Percentiles rank a stretch among this genome's conserved stretches.
These are phyloP conservation scores for Parasitella parasitica DNA, from an alignment of 371 early-diverging fungal species.

Conservation along the genomic window DNA sequence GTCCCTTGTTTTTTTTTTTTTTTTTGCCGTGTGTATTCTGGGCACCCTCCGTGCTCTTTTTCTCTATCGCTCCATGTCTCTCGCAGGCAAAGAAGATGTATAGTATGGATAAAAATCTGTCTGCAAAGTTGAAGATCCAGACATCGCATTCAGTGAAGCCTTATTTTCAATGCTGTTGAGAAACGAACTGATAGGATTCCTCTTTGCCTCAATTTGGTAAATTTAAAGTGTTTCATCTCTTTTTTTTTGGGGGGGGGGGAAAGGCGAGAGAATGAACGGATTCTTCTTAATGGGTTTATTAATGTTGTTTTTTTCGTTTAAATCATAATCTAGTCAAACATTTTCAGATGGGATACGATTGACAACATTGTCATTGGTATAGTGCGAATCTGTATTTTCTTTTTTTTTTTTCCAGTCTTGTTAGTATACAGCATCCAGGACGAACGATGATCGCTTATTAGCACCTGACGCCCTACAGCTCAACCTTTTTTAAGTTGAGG, in stretches of 20 bases:
- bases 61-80: too few species aligned
- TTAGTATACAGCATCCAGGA: neutral
- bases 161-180: constrained; percentile 12
- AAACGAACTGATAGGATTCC: constrained; percentile 25
- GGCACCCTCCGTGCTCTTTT: neutral
- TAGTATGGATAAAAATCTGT: too few species aligned
- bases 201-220: constrained; percentile 11
- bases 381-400: neutral
- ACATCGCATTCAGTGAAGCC: neutral
- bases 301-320: too few species aligned
- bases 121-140: too few species aligned
- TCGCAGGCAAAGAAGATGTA: too few species aligned
- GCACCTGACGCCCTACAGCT: neutral
- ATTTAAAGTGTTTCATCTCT: constrained; percentile 23
- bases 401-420: neutral
- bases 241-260: neutral
- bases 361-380: neutral
- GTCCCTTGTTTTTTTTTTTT: too few species aligned
- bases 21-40: neutral
- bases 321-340: too few species aligned
- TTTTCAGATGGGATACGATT: neutral
- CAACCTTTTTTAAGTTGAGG: constrained; percentile 1
- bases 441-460: neutral
- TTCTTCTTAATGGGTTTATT: too few species aligned
- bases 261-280: neutral